Evolutionary conservation across 495 filamentous ascomycete genomes (phyloP).

Genomic region (Sphaerosporella brunnea): DNA sequence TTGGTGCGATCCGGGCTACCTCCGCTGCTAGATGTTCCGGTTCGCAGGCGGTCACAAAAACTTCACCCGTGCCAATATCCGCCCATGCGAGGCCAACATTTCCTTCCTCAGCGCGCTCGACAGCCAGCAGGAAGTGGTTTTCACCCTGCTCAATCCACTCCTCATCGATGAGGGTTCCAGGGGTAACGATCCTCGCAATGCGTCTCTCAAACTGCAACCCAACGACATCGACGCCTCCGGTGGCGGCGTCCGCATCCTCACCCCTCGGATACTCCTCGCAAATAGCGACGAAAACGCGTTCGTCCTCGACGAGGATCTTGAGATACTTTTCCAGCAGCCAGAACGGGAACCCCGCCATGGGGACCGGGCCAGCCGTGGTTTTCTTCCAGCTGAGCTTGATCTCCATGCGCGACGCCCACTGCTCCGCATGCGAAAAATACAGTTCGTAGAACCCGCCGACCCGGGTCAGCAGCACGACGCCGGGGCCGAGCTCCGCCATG

Average conservation of each 20-base stretch:
- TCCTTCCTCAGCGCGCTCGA: slow-evolving; percentile 8
- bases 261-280: slow-evolving; percentile 63
- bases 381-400: slow-evolving; percentile 72
- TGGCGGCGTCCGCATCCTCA: background rate
- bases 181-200: slow-evolving; percentile 75
- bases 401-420: slow-evolving; percentile 68
- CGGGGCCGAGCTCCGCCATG: slow-evolving; percentile 64
- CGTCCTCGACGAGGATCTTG: slow-evolving; percentile 79
- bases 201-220: slow-evolving; percentile 65
- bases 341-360: slow-evolving; percentile 68
- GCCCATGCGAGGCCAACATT: slow-evolving; percentile 73
- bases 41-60: slow-evolving; percentile 69
- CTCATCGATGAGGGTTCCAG: slow-evolving; percentile 91
- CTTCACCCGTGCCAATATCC: slow-evolving; percentile 84
- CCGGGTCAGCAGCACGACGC: slow-evolving; percentile 74
- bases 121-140: slow-evolving; percentile 74
- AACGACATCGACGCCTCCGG: slow-evolving; percentile 29
- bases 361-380: slow-evolving; percentile 29
- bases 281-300: slow-evolving; percentile 78
- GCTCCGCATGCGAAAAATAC: slow-evolving; percentile 85
- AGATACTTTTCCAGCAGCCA: slow-evolving; percentile 81
- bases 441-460: slow-evolving; percentile 95
- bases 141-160: slow-evolving; percentile 85
- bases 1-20: slow-evolving; percentile 62
- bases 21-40: slow-evolving; percentile 54